Percentiles rank a stretch among this genome's conserved stretches.
phyloP scores from a whole-genome alignment of 371 early-diverging fungal genomes.

The Mortierella sp. region DNA sequence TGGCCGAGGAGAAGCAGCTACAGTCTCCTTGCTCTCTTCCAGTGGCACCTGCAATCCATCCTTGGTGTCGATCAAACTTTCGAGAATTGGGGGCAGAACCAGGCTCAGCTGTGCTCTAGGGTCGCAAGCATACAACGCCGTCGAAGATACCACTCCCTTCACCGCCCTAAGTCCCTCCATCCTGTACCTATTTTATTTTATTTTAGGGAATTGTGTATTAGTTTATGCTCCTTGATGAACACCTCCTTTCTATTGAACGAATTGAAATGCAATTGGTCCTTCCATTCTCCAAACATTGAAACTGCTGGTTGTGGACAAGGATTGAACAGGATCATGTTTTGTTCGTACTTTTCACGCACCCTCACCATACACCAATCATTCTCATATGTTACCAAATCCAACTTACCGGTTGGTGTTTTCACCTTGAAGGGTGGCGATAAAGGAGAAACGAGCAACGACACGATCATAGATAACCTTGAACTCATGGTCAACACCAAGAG shows the following conservation, averaged over 20 bases:
- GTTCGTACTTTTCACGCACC: no score
- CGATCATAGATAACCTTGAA: slow-evolving; percentile 72
- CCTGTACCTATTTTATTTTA: slow-evolving; percentile 59
- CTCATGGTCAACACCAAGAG: slow-evolving; percentile 76
- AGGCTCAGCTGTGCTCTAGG: slow-evolving; percentile 66
- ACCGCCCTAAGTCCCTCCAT: slow-evolving; percentile 70
- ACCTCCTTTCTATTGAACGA: neutral
- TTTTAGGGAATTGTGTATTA: neutral
- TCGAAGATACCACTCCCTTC: slow-evolving; percentile 66
- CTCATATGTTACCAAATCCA: neutral
- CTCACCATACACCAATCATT: no score
- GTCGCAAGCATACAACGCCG: slow-evolving; percentile 68
- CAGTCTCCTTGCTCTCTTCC: slow-evolving; percentile 16
- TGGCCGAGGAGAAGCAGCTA: slow-evolving; percentile 26
- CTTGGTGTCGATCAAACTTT: slow-evolving; percentile 46
- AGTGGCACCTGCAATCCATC: slow-evolving; percentile 30
- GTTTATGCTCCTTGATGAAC: neutral
- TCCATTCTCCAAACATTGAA: no score
- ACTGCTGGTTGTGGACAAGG: no score
- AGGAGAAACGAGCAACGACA: slow-evolving; percentile 74
- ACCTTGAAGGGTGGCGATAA: slow-evolving; percentile 51
- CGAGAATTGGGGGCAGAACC: slow-evolving; percentile 71
- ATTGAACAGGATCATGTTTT: no score
- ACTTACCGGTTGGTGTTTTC: slow-evolving; percentile 37
- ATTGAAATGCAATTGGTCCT: no score